These are phyloP conservation scores for Gloeopeniophorella convolvens DNA, from an alignment of 768 basidiomycete genomes.

Conservation along the genomic window DNA sequence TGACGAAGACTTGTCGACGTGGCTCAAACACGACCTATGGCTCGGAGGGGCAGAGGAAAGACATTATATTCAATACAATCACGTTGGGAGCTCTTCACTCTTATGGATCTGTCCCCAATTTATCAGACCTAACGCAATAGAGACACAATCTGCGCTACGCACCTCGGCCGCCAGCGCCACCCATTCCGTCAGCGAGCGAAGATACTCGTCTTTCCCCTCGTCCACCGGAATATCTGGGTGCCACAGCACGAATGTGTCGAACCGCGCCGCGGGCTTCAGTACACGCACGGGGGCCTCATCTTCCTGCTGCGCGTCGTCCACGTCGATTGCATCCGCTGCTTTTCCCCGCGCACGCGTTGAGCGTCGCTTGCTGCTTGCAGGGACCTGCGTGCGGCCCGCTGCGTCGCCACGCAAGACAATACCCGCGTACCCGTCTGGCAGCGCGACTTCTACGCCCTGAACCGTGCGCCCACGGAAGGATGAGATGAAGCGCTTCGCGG, in stretches of 20 bases:
- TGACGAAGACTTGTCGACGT: too few relatives aligned
- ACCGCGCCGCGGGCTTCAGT: slow-evolving; percentile 46
- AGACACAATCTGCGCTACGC: slow-evolving; percentile 13
- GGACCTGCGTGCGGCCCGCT: slow-evolving; percentile 9
- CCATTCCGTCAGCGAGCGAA: slow-evolving; percentile 66
- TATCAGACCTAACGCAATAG: background rate
- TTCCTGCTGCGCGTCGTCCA: slow-evolving; percentile 20
- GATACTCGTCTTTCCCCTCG: slow-evolving; percentile 65
- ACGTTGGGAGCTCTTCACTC: background rate
- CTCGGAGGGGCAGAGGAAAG: too few relatives aligned
- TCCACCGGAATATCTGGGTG: slow-evolving; percentile 66
- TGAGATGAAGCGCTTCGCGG: slow-evolving; percentile 42
- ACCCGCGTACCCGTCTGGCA: slow-evolving; percentile 66
- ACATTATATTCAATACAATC: too few relatives aligned
- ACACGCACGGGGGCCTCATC: slow-evolving; percentile 27
- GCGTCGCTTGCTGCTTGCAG: slow-evolving; percentile 26
- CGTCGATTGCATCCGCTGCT: slow-evolving; percentile 24
- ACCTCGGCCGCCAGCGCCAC: slow-evolving; percentile 58
- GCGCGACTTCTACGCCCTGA: slow-evolving; percentile 52
- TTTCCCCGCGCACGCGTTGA: slow-evolving; percentile 23
- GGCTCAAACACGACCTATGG: too few relatives aligned
- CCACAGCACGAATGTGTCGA: slow-evolving; percentile 71
- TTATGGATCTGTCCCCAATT: slow-evolving; percentile 2
- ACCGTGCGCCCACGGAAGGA: slow-evolving; percentile 73
- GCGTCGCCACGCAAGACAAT: slow-evolving; percentile 45